These are phyloP conservation scores for Mycena galopus DNA, from an alignment of 768 basidiomycete species.

Conservation along the genomic window DNA sequence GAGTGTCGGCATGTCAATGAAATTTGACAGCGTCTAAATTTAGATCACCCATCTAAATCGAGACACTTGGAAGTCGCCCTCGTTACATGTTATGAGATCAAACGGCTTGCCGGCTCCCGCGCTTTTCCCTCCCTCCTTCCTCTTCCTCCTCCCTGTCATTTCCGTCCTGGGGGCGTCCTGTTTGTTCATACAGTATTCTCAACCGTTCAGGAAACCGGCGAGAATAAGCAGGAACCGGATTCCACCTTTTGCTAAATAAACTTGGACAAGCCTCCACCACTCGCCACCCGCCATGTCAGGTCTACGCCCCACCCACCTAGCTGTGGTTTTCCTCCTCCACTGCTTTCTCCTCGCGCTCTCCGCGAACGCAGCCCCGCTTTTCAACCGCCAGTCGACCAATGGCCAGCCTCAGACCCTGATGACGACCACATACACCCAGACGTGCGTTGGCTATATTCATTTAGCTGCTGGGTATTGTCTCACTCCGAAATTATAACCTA, in stretches of 20 bases:
- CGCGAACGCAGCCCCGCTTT: slow-evolving; percentile 54
- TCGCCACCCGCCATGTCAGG: slow-evolving; percentile 54
- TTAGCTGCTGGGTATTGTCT: slow-evolving; percentile 27
- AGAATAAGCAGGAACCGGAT: slow-evolving; percentile 67
- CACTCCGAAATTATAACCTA: too few species aligned
- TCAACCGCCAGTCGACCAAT: slow-evolving; percentile 42
- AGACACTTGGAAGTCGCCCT: background rate
- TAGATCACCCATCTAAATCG: too few species aligned
- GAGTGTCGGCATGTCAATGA: too few species aligned
- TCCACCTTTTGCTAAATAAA: slow-evolving; percentile 45
- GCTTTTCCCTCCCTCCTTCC: slow-evolving; percentile 21
- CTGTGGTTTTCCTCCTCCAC: slow-evolving; percentile 55
- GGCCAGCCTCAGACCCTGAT: slow-evolving; percentile 51
- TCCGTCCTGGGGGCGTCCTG: slow-evolving; percentile 61
- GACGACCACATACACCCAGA: slow-evolving; percentile 58
- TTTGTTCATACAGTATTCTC: slow-evolving; percentile 57
- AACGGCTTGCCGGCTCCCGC: too few species aligned
- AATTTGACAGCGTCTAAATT: too few species aligned
- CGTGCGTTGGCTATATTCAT: slow-evolving; percentile 52
- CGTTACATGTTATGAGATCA: background rate
- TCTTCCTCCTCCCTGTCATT: slow-evolving; percentile 42
- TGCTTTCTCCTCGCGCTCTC: slow-evolving; percentile 51
- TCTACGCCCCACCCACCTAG: slow-evolving; percentile 45
- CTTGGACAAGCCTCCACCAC: slow-evolving; percentile 42
- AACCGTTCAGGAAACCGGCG: slow-evolving; percentile 48